Evolutionary conservation across 306 rosid species (phyloP).

Genomic region (Glycine latifolia): DNA sequence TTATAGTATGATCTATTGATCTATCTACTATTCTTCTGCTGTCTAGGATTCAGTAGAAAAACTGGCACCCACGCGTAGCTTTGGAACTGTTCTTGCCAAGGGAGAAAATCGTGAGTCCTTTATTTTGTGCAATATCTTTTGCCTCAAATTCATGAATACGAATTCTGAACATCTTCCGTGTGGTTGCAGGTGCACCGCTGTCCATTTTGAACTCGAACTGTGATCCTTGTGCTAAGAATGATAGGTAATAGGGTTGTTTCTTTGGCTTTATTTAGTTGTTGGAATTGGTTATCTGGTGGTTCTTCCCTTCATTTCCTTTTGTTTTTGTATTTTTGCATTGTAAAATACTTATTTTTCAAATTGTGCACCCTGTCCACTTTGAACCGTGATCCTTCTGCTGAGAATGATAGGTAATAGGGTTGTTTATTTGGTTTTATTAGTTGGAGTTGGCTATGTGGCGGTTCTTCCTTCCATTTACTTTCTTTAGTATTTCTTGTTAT

Average conservation of each 20-base stretch:
- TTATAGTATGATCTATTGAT: constrained; percentile 1
- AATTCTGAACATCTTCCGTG: constrained; percentile 31
- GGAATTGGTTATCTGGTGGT: too few relatives aligned
- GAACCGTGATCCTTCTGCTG: too few relatives aligned
- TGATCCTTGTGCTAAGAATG: constrained; percentile 57
- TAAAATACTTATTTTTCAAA: too few relatives aligned
- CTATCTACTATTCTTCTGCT: constrained; percentile 24
- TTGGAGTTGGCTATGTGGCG: background rate
- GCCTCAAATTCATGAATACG: background rate
- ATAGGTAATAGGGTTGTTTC: constrained; percentile 57
- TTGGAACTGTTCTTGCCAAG: constrained; percentile 84
- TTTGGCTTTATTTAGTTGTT: background rate
- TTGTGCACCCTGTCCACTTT: too few relatives aligned
- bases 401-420: too few relatives aligned
- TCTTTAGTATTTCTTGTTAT: background rate
- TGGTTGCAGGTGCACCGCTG: constrained; percentile 56
- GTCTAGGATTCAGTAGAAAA: constrained; percentile 64
- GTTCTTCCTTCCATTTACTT: background rate
- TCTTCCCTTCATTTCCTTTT: too few relatives aligned
- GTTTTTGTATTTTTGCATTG: too few relatives aligned
- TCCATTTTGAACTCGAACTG: constrained; percentile 48
- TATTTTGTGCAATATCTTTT: constrained; percentile 23
- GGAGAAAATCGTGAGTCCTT: constrained; percentile 69
- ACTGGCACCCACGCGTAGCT: constrained; percentile 68
- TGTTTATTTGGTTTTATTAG: too few relatives aligned